Evolutionary conservation across 2,329 filamentous ascomycete genomes (phyloP).

Genomic region (Fusarium denticulatum): DNA sequence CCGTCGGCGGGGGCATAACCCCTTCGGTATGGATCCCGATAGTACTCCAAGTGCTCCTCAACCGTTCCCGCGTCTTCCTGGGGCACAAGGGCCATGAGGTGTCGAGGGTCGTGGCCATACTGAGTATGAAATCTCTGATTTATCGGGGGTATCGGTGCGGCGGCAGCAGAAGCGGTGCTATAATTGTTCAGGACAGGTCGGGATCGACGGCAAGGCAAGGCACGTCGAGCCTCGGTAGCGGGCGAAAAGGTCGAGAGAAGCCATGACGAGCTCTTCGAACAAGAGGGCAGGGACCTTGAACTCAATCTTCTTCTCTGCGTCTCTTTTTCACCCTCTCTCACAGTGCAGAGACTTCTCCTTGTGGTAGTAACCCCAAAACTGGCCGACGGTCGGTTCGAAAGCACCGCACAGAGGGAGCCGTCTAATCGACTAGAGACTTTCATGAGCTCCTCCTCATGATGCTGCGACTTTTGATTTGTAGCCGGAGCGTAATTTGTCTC

Average conservation of each 20-base stretch:
- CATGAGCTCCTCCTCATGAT: constrained; percentile 68
- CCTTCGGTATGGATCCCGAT: constrained; percentile 64
- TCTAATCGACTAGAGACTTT: constrained; percentile 68
- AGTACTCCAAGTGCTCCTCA: constrained; percentile 63
- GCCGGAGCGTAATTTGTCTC: constrained; percentile 12
- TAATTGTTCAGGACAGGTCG: constrained; percentile 41
- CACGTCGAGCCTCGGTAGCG: constrained; percentile 34
- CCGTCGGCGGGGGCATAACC: constrained; percentile 63
- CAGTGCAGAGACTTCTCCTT: constrained; percentile 42
- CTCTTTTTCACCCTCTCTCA: constrained; percentile 28
- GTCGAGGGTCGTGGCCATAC: constrained; percentile 47
- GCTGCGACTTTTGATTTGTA: constrained; percentile 33
- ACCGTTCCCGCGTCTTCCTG: constrained; percentile 59
- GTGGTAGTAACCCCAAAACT: constrained; percentile 39
- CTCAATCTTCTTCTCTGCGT: constrained; percentile 16
- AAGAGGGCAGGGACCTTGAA: constrained; percentile 35
- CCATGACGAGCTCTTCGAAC: constrained; percentile 51
- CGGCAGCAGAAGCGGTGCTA: constrained; percentile 39
- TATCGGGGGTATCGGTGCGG: constrained; percentile 19
- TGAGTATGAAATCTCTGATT: constrained; percentile 17
- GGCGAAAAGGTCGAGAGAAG: constrained; percentile 55
- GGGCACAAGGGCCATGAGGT: constrained; percentile 64
- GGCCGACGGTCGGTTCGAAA: constrained; percentile 56
- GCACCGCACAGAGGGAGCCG: constrained; percentile 67
- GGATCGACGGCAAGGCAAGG: constrained; percentile 15